Percentiles rank a stretch among this genome's conserved stretches.
phyloP scores from a whole-genome alignment of 257 asterid species.

The Solanum pimpinellifolium region DNA sequence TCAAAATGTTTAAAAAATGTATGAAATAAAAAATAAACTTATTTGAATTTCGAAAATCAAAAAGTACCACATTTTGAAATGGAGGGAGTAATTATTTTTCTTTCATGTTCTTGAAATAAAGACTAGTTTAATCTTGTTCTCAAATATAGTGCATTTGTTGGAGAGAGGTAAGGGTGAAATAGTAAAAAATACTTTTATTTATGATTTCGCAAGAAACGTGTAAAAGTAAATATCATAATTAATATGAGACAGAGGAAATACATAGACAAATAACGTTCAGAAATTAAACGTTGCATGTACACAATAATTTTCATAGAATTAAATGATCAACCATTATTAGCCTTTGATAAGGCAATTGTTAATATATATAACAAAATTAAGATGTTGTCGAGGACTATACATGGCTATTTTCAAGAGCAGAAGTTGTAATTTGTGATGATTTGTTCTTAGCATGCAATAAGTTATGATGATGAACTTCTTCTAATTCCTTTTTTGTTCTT shows the following conservation, averaged over 20 bases:
- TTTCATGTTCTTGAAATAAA: no score
- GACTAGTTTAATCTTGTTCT: no score
- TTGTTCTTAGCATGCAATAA: neutral
- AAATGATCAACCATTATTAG: neutral
- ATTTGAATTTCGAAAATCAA: no score
- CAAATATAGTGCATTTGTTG: no score
- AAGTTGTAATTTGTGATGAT: conserved; percentile 4
- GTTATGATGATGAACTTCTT: neutral
- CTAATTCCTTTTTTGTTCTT: neutral
- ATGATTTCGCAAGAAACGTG: neutral
- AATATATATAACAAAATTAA: neutral
- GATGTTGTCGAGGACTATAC: neutral
- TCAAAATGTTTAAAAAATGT: no score
- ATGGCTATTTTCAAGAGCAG: conserved; percentile 14
- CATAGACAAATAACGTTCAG: neutral
- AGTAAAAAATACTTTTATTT: no score
- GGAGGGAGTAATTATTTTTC: no score
- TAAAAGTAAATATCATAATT: no score
- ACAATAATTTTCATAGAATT: no score
- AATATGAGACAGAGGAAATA: neutral
- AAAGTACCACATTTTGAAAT: no score
- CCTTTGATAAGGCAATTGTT: neutral
- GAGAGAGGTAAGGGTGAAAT: no score
- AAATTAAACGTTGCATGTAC: neutral
- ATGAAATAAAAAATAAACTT: no score